Evolutionary conservation across 1,284 basidiomycete species (phyloP).

Genomic region (Puccinia brachypodii): DNA sequence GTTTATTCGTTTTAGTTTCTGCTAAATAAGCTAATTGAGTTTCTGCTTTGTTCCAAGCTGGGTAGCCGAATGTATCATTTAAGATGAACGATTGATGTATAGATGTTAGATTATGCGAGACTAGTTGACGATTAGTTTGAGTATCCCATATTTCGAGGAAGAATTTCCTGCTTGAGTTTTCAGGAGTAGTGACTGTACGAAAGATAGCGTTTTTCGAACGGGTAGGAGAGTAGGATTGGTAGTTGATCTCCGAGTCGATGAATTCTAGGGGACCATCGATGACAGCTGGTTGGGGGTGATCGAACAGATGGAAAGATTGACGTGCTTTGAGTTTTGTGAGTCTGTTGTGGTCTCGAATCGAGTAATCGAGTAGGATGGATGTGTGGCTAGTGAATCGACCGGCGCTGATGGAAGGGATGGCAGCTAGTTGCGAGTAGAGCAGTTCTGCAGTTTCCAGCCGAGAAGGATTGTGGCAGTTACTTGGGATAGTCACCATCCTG

Average conservation of each 20-base stretch:
- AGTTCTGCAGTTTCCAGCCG: background rate
- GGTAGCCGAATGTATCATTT: constrained; percentile 33
- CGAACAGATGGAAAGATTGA: constrained; percentile 32
- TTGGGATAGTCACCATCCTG: background rate
- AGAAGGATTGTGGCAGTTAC: background rate
- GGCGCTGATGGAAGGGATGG: constrained; percentile 27
- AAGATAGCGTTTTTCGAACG: constrained; percentile 4
- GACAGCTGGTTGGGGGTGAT: background rate
- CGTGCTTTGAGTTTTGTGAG: background rate
- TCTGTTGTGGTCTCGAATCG: constrained; percentile 13
- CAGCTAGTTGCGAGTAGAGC: constrained; percentile 22
- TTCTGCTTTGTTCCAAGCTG: constrained; percentile 30
- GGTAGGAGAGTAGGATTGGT: constrained; percentile 23
- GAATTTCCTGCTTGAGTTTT: background rate
- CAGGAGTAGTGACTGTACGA: constrained; percentile 12
- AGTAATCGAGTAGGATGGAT: constrained; percentile 30
- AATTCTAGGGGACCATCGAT: constrained; percentile 5
- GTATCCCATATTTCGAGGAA: constrained; percentile 37
- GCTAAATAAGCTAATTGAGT: constrained; percentile 26
- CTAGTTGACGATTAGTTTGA: background rate
- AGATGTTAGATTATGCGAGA: constrained; percentile 13
- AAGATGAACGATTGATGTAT: constrained; percentile 19
- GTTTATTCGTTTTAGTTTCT: background rate
- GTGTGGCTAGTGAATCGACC: background rate
- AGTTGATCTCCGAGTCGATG: constrained; percentile 5